A percentile compares a stretch with the other conserved stretches of the same genome.
phyloP scores from a whole-genome alignment of 306 rosid species.

The Glycine tomentella region DNA sequence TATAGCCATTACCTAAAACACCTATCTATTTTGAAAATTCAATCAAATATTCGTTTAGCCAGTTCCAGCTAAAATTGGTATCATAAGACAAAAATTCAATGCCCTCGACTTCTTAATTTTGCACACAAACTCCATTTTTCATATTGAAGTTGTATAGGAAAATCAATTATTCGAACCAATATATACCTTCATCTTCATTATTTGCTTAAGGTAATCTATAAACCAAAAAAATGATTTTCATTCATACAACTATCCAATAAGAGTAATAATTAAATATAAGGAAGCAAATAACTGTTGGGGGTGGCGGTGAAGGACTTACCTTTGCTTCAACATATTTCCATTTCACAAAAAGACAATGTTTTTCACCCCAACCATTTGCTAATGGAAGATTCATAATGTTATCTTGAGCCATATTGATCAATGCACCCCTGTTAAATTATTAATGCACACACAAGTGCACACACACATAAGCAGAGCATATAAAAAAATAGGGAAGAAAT shows the following conservation, averaged over 20 bases:
- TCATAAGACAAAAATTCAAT: neutral
- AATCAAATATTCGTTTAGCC: neutral
- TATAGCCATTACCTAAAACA: neutral
- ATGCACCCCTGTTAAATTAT: slow-evolving; percentile 13
- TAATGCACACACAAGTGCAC: too few relatives aligned
- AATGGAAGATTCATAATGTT: too few relatives aligned
- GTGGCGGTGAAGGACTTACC: slow-evolving; percentile 63
- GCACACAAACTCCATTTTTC: slow-evolving; percentile 6
- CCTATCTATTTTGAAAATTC: neutral
- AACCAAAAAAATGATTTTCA: neutral
- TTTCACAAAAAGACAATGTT: slow-evolving; percentile 79
- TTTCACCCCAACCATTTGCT: slow-evolving; percentile 99
- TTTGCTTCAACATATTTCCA: slow-evolving; percentile 92
- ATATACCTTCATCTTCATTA: too few relatives aligned
- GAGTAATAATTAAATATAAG: too few relatives aligned
- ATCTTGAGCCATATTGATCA: slow-evolving; percentile 79
- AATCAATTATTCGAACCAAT: too few relatives aligned
- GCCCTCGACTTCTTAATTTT: neutral
- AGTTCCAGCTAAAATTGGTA: slow-evolving; percentile 4
- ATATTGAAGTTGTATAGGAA: neutral
- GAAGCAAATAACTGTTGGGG: neutral
- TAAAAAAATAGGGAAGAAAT: slow-evolving; percentile 41
- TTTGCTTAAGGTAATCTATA: too few relatives aligned
- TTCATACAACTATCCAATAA: neutral
- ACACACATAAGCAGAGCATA: slow-evolving; percentile 18